Base-by-base conservation (phyloP, 495 filamentous ascomycete species). In the Aspergillus incahuasiensis region DNA sequence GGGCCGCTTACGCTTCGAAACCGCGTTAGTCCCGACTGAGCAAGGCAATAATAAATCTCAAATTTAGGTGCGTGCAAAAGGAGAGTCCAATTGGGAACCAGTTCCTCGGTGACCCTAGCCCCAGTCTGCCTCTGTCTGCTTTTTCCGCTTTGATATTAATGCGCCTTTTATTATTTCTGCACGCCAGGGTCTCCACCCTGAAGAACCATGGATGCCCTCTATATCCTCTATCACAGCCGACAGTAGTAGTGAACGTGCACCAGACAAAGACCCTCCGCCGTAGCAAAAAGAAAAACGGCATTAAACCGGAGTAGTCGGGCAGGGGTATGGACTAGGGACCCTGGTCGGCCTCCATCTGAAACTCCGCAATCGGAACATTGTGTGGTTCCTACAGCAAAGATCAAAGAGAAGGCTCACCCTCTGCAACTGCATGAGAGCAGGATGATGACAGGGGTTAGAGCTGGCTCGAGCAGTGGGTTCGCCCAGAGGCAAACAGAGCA, bases 21-120 rank as follows among this genome's bases (percentile, higher is more conserved):
- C 60, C 52, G 60, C 60, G 56, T 54, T 53, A 60, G 56, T 62
- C 49, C 59, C 58, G 46, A 58, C 51, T 52, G 58, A 53, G 19
- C 46, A 59, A 39, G 32, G 32, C 32, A 35, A 35, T 35, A 28
- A 52, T 30, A 51, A 58, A 52, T 34, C 19, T 28, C 42, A 34
- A 46, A 52, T 25, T 12, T 34, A 38, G 40, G 48, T 28, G 48
- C 5, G 48, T 4, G 54, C 54, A 60, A 62, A 61, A 59, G 57
- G 63, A 66, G 63, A 63, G 60, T 62, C 59, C 57, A 55, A 65
- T 68, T 63, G 61, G 63, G 67, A 68, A 73, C 70, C 71, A 74
- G 69, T 70, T 68, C 70, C 68, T 70, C 61, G 69, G 62, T 61
- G 62, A 64, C 62, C 56, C 49, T 64, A 56, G 61, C 59, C 38